Conservation (phyloP, 2,329 filamentous ascomycete genomes). For the Cladosporium sp. region DNA sequence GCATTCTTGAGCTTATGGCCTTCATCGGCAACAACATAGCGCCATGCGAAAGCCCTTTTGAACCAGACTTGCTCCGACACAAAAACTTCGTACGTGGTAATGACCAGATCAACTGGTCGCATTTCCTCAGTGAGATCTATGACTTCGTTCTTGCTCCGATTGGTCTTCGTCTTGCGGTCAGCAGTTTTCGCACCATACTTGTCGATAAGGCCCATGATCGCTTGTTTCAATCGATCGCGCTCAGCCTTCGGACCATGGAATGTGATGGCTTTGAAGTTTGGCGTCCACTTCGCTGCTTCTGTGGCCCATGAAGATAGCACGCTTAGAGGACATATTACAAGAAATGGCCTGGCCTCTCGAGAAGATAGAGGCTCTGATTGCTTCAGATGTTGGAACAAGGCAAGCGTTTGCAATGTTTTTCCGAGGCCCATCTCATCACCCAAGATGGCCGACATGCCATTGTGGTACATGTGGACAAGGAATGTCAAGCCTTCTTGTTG, state of each 20-base stretch:
- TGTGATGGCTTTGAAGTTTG: slow-evolving; percentile 40
- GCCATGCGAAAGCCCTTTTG: slow-evolving; percentile 48
- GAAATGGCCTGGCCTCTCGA: slow-evolving; percentile 35
- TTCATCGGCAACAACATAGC: slow-evolving; percentile 51
- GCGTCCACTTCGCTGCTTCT: slow-evolving; percentile 47
- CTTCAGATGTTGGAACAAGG: slow-evolving; percentile 47
- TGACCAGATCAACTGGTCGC: slow-evolving; percentile 38
- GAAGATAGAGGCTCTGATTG: slow-evolving; percentile 35
- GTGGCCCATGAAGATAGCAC: slow-evolving; percentile 48
- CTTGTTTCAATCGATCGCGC: slow-evolving; percentile 41
- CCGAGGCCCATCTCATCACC: slow-evolving; percentile 51
- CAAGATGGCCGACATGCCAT: slow-evolving; percentile 43
- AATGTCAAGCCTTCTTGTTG: slow-evolving; percentile 50
- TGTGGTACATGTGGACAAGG: slow-evolving; percentile 43
- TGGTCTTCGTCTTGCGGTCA: slow-evolving; percentile 14
- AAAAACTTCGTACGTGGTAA: slow-evolving; percentile 51
- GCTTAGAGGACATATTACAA: slow-evolving; percentile 50
- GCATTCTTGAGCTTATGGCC: slow-evolving; percentile 52
- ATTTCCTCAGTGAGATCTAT: slow-evolving; percentile 22
- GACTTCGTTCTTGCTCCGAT: slow-evolving; percentile 19
- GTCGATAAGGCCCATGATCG: slow-evolving; percentile 40
- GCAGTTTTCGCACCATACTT: slow-evolving; percentile 42
- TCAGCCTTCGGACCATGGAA: slow-evolving; percentile 46
- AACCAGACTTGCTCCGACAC: slow-evolving; percentile 46
- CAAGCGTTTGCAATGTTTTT: slow-evolving; percentile 48